Evolutionary conservation across 805 yeast species (phyloP).

Genomic region (Nakazawaea ernobii): DNA sequence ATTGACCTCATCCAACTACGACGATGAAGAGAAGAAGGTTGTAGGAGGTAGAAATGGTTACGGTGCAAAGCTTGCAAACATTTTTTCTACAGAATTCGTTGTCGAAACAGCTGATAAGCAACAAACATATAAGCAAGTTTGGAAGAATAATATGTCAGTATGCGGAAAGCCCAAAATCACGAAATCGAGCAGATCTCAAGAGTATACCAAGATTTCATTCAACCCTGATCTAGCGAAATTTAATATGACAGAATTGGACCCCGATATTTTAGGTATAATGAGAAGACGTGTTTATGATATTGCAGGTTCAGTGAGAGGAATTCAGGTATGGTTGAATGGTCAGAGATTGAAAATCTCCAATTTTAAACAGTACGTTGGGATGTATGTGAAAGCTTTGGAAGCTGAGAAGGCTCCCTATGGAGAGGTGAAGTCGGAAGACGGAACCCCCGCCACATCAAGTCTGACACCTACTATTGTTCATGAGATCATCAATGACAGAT

Average conservation of each 20-base stretch:
- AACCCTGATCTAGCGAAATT: conserved; percentile 83
- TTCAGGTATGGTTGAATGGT: conserved; percentile 75
- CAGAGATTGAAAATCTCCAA: conserved; percentile 60
- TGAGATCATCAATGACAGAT: conserved; percentile 75
- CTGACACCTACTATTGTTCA: conserved; percentile 60
- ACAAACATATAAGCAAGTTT: conserved; percentile 68
- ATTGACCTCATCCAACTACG: conserved; percentile 92
- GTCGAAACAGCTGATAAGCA: conserved; percentile 84
- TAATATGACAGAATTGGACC: conserved; percentile 79
- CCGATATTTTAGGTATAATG: conserved; percentile 76
- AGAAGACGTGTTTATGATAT: conserved; percentile 93
- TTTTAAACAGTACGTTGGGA: conserved; percentile 83
- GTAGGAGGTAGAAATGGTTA: conserved; percentile 98
- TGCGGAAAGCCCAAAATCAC: conserved; percentile 74
- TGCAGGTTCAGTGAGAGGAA: conserved; percentile 86
- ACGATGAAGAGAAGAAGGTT: conserved; percentile 91
- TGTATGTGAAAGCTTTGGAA: conserved; percentile 77
- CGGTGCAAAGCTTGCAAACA: conserved; percentile 96
- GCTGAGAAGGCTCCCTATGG: conserved; percentile 29
- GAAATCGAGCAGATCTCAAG: conserved; percentile 51
- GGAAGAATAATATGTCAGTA: conserved; percentile 82
- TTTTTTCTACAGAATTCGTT: conserved; percentile 81
- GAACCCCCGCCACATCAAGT: conserved; percentile 19
- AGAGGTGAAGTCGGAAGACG: conserved; percentile 13
- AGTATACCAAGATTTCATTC: conserved; percentile 83